These are phyloP conservation scores for Lepidium campestre DNA, from an alignment of 441 rosid species.

Conservation along the genomic window DNA sequence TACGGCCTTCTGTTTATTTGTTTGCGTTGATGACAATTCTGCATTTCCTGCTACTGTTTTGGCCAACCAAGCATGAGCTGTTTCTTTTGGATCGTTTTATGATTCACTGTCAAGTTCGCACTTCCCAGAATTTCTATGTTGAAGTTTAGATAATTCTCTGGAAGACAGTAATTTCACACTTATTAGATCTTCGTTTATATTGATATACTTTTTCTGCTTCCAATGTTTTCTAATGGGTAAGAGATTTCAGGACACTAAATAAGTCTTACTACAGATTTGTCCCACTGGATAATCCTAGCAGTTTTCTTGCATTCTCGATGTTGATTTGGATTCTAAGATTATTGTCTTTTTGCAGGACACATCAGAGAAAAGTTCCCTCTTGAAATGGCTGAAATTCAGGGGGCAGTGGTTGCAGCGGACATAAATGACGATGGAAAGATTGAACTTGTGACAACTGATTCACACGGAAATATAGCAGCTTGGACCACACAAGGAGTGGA, in stretches of 20 bases:
- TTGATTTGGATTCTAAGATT: conserved; percentile 23
- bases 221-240: neutral
- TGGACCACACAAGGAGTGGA: conserved; percentile 93
- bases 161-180: neutral
- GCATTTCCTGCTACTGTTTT: neutral
- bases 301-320: conserved; percentile 14
- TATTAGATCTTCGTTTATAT: neutral
- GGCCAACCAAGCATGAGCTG: neutral
- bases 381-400: conserved; percentile 99
- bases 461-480: conserved; percentile 97
- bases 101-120: neutral
- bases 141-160: neutral
- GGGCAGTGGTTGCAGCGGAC: conserved; percentile 94
- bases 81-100: neutral
- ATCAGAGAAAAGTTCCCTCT: conserved; percentile 87
- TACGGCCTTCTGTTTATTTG: neutral
- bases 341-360: conserved; percentile 48
- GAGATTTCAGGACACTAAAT: conserved; percentile 1
- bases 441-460: conserved; percentile 93
- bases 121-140: neutral
- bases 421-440: conserved; percentile 98
- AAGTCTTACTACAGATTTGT: neutral
- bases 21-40: neutral
- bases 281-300: conserved; percentile 5
- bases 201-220: neutral